Evolutionary conservation across 495 filamentous ascomycete genomes (phyloP), one percentile per base, ranked within the genome.

Genomic region (Penicillium fimorum): DNA sequence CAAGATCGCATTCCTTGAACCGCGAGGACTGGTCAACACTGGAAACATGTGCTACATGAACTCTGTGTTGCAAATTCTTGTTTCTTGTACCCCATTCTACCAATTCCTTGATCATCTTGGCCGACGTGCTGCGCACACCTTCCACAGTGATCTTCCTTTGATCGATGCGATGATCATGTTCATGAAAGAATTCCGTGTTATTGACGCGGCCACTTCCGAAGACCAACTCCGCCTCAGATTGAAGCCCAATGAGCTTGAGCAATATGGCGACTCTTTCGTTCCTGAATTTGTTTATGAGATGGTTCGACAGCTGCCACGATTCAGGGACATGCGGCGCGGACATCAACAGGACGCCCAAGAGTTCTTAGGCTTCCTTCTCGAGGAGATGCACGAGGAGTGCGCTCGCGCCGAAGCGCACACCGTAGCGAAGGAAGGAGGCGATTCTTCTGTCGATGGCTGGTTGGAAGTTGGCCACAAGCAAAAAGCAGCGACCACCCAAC

Each of bases 21-120:
- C 94, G n/a, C 81, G 95, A 47, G 94, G 94, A 5, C 82, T 98
- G 62, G 87, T 96, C 44, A 98, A 98, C 71, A 95, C 92, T 43
- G 94, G 94, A 8, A 98, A 98, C 66, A 94, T 97, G 92, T 98
- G 94, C 74, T 98, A 97, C 77, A 97, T 98, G 95, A 98, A 97
- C 77, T 96, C 94, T 44, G 94, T 97, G 68, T 77, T 98, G 49
- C 94, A 98, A 85, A 88, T 94, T 65, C 78, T 98, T 55, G 80
- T 96, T 55, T 96, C 89, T 55, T 97, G 92, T 71, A 80, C 88
- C 60, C 95, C 94, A 17, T 97, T 98, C 70, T 96, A 96, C 69
- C 84, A 89, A 59, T 97, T 97, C 66, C 74, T 98, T 53, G 92
- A 97, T 66, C 86, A 89, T 68, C 82, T 96, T 50, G 84, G 88